Evolutionary conservation across 768 basidiomycete species (phyloP), one percentile per base, ranked within the genome.

Genomic region (Tylopilus subfusipes): DNA sequence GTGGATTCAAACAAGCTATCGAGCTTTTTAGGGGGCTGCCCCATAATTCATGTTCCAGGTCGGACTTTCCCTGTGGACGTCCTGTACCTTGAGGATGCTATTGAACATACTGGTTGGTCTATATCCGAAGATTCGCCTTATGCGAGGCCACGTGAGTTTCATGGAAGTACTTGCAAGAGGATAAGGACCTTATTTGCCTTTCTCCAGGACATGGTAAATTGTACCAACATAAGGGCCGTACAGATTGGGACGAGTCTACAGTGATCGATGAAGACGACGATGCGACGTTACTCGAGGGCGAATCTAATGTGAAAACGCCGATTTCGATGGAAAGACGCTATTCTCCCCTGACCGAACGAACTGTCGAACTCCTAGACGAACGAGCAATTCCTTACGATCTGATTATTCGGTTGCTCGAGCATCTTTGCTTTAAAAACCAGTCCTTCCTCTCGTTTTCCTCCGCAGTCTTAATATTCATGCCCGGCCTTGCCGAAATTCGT

Each of bases 41-140:
- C 93, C 0, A 82, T 85, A 18, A 76, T 98, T 13, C 84, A 86
- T 55, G 90, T 99, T 27, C 95, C 95, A 18, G 97, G 96, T 4
- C 82, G 96, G 18, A 98, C 94, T 1, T 98, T 91, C 73, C 96
- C 96, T 30, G 96, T 98, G 6, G 84, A 90, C 48, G 76, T 88
- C 19, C 77, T 80, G 42, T 98, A 83, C 68, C 75, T 98, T 18
- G 96, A 99, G 70, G 96, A 98, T 69, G 93, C 91, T 1, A 80
- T 98, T 36, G 87, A 98, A 70, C 76, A 80, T 51, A 84, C 88
- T 6, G 75, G 78, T 14, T 97, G 92, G 92, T 76, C 81, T 19
- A 82, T 97, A 55, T 73, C 82, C 3, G 90, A 92, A 61, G 79
- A 73, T 49, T 97, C 94, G 0, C 89, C 84, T 10, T 97, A 92